Conservation (phyloP, 306 rosid species). For the Cucurbita pepo region DNA sequence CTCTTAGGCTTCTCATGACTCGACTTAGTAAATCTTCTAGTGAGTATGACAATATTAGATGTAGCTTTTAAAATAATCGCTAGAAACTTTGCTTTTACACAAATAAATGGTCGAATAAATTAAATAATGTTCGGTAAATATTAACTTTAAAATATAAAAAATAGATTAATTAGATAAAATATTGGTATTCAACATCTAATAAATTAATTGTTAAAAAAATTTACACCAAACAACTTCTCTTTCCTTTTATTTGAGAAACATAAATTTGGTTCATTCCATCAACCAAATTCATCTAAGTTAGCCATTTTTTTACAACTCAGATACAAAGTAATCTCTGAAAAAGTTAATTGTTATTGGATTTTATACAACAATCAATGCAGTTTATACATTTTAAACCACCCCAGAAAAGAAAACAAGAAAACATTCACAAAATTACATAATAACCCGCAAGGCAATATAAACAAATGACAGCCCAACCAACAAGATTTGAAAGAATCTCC, state of each 20-base stretch:
- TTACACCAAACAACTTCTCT: background rate
- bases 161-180: too few relatives aligned
- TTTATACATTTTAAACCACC: background rate
- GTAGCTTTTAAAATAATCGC: too few relatives aligned
- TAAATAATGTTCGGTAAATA: too few relatives aligned
- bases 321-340: background rate
- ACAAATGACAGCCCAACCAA: background rate
- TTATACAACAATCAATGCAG: background rate
- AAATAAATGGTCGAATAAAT: too few relatives aligned
- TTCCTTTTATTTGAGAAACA: background rate
- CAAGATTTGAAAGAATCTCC: background rate
- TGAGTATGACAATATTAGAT: too few relatives aligned
- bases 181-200: too few relatives aligned
- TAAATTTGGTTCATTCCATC: background rate
- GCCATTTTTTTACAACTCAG: background rate
- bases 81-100: too few relatives aligned
- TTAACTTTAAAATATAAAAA: too few relatives aligned
- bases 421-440: background rate
- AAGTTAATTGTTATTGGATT: background rate
- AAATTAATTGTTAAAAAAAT: too few relatives aligned
- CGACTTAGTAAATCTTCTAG: too few relatives aligned
- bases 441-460: background rate
- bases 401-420: background rate
- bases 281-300: conserved; percentile 1
- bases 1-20: too few relatives aligned